A percentile compares a stretch with the other conserved stretches of the same genome.
These are phyloP conservation scores for Trypanosoma platydactyli DNA, from an alignment of 208 protist genomes.

Conservation along the genomic window DNA sequence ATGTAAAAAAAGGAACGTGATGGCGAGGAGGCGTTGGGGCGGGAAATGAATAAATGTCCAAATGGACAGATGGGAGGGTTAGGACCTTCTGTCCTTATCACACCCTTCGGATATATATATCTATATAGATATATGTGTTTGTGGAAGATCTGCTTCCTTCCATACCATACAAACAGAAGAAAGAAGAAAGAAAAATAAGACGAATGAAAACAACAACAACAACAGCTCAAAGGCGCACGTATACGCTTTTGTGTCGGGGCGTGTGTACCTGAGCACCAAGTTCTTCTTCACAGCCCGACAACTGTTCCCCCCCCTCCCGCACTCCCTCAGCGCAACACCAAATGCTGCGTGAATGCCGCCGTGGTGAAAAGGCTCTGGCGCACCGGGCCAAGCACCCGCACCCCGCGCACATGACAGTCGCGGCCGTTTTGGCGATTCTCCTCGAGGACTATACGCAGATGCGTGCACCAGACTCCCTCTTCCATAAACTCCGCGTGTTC, in stretches of 20 bases:
- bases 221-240: slow-evolving; percentile 3
- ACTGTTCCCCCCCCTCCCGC: neutral
- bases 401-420: slow-evolving; percentile 79
- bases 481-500: slow-evolving; percentile 28
- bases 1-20: neutral
- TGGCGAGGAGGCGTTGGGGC: neutral
- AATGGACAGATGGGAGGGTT: neutral
- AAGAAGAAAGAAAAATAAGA: slow-evolving; percentile 11
- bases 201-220: slow-evolving; percentile 8
- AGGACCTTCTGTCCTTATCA: slow-evolving; percentile 3
- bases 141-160: too few species aligned
- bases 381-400: slow-evolving; percentile 62
- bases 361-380: slow-evolving; percentile 39
- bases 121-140: too few species aligned
- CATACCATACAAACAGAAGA: neutral
- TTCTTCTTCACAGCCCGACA: neutral
- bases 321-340: slow-evolving; percentile 30
- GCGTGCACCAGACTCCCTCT: slow-evolving; percentile 64
- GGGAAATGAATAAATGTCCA: slow-evolving; percentile 18
- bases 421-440: slow-evolving; percentile 83
- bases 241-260: neutral
- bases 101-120: neutral
- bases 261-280: slow-evolving; percentile 1
- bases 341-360: slow-evolving; percentile 34
- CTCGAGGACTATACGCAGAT: slow-evolving; percentile 50